A percentile compares a stretch with the other conserved stretches of the same genome.
Conservation (phyloP, 495 filamentous ascomycete genomes). For the Bathelium albidoporum region DNA sequence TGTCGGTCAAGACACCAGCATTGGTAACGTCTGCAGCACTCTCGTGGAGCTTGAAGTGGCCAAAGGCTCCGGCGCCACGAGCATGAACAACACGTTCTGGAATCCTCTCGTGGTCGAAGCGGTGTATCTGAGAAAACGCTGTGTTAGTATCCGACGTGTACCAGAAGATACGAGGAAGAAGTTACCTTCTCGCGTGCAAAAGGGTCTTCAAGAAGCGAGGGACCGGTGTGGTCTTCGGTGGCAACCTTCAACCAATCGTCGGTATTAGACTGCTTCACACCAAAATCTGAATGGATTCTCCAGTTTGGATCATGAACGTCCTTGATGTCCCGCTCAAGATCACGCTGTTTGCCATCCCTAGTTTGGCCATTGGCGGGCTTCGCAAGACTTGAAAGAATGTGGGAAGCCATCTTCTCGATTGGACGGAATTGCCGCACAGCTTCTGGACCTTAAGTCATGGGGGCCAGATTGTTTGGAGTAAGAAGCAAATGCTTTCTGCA, state of each 20-base stretch:
- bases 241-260: slow-evolving; percentile 70
- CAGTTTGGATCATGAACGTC: slow-evolving; percentile 29
- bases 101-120: slow-evolving; percentile 81
- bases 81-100: slow-evolving; percentile 87
- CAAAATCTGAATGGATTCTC: slow-evolving; percentile 65
- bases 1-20: slow-evolving; percentile 71
- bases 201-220: slow-evolving; percentile 70
- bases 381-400: not conserved
- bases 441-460: not conserved
- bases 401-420: not conserved
- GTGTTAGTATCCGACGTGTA: slow-evolving; percentile 3
- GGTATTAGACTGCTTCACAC: slow-evolving; percentile 59
- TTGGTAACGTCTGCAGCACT: slow-evolving; percentile 58
- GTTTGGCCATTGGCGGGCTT: not conserved
- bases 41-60: slow-evolving; percentile 66
- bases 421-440: not conserved
- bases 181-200: slow-evolving; percentile 66
- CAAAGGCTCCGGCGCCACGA: slow-evolving; percentile 73
- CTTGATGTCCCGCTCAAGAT: slow-evolving; percentile 22
- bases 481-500: not conserved
- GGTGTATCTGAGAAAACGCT: slow-evolving; percentile 47
- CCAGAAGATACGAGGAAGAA: not conserved
- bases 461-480: not conserved
- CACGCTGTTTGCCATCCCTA: slow-evolving; percentile 19
- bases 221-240: slow-evolving; percentile 52